Evolutionary conservation across 2,329 filamentous ascomycete genomes (phyloP).

Genomic region (Setomelanomma holmii): DNA sequence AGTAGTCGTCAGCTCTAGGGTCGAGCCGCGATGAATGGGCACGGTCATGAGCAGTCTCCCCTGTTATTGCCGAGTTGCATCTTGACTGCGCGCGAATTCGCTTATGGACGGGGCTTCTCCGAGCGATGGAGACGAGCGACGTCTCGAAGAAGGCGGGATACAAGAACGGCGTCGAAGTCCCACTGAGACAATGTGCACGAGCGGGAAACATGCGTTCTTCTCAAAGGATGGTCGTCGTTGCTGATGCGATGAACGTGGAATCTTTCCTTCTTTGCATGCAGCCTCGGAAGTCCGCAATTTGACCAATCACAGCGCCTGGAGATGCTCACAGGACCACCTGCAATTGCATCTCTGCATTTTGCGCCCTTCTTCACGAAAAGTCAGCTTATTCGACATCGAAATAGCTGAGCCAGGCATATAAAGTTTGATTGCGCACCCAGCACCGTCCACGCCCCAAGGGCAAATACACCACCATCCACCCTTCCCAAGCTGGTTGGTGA

Average conservation of each 20-base stretch:
- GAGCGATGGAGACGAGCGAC: constrained; percentile 27
- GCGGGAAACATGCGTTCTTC: constrained; percentile 41
- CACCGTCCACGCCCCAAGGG: too few relatives aligned
- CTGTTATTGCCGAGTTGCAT: constrained; percentile 36
- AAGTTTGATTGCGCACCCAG: too few relatives aligned
- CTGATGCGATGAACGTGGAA: too few relatives aligned
- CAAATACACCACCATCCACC: too few relatives aligned
- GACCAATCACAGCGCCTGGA: constrained; percentile 15
- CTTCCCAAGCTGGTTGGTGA: too few relatives aligned
- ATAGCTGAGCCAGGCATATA: too few relatives aligned
- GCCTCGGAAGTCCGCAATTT: constrained; percentile 15
- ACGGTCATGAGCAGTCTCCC: constrained; percentile 10
- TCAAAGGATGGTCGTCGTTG: neutral
- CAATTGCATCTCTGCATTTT: too few relatives aligned
- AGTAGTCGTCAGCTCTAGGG: constrained; percentile 83
- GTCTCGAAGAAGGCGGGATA: constrained; percentile 51
- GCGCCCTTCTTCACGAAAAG: too few relatives aligned
- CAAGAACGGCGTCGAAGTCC: constrained; percentile 54
- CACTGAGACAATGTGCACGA: constrained; percentile 35
- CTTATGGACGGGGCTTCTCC: constrained; percentile 22
- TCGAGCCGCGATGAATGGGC: constrained; percentile 64
- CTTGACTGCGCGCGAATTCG: constrained; percentile 25
- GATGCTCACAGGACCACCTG: too few relatives aligned
- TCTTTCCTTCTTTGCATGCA: neutral
- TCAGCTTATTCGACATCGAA: too few relatives aligned